Evolutionary conservation across 1,284 basidiomycete genomes (phyloP), one percentile per base, ranked within the genome.

Genomic region (Heliocybe sulcata): DNA sequence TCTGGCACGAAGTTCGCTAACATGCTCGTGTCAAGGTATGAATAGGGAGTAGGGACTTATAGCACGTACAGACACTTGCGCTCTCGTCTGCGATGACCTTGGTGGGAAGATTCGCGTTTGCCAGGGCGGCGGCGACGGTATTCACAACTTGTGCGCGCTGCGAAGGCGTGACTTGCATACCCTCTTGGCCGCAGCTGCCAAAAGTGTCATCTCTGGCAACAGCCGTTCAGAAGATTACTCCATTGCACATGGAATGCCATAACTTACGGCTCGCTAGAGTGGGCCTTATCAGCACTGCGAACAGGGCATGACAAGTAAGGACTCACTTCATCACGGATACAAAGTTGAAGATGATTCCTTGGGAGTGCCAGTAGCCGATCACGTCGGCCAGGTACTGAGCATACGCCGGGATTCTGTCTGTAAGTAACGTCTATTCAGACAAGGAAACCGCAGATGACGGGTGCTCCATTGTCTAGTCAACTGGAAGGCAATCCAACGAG

Each of bases 281-380:
- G n/a, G 6, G n/a, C n/a, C 3, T 42, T 6, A 20, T 6, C 38
- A 42, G 16, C 38, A 20, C 6, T 16, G 16, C 8, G 19, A n/a
- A 20, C 38, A 16, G n/a, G 16, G 38, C 16, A 20, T 3, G 25
- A 42, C 11, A 6, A 3, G 9, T 25, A 25, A 59, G 58, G 48
- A 64, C 63, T 50, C 42, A 54, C 53, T 68, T 68, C 65, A 68
- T 66, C 11, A 64, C 64, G 10, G 65, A 67, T 20, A 68, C 59
- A 53, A 65, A 62, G 10, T 61, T 64, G 54, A 68, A 58, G 10
- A 45, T 56, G 35, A 68, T 61, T 3, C 60, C 60, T 52, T 67
- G 54, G 42, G 51, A 53, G 33, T 58, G 60, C 56, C 60, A 67
- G 56, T 68, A 61, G 16, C 55, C 54, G 14, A 68, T 56, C 11